phyloP scores from a whole-genome alignment of 2,329 filamentous ascomycete genomes.

The Penicillium brevicompactum region DNA sequence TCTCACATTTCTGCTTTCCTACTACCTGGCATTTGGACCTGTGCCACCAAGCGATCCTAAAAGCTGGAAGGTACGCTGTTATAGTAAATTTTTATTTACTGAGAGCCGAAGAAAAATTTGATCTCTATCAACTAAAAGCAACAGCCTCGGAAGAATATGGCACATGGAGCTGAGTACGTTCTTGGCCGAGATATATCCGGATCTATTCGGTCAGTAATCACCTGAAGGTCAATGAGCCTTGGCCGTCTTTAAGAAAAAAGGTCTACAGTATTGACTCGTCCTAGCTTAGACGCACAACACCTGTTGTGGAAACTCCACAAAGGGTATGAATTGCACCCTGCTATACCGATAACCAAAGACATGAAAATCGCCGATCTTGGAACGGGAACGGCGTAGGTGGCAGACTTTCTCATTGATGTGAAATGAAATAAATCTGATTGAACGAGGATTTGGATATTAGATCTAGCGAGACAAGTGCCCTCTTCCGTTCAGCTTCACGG shows the following conservation, averaged over 20 bases:
- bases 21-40: no score
- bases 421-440: background rate
- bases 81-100: no score
- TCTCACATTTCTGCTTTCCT: no score
- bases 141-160: background rate
- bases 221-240: no score
- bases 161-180: slow-evolving; percentile 2
- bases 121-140: no score
- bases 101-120: no score
- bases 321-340: slow-evolving; percentile 14
- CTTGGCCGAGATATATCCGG: slow-evolving; percentile 1
- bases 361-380: slow-evolving; percentile 21
- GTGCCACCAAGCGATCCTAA: no score
- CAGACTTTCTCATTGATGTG: background rate
- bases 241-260: no score
- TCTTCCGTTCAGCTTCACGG: slow-evolving; percentile 13
- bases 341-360: slow-evolving; percentile 10
- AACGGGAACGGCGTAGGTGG: slow-evolving; percentile 14
- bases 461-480: slow-evolving; percentile 11
- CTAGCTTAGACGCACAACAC: slow-evolving; percentile 18
- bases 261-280: background rate
- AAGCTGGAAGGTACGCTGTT: no score
- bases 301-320: slow-evolving; percentile 18
- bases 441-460: slow-evolving; percentile 17
- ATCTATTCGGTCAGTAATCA: background rate